Evolutionary conservation across 1,139 yeast species (phyloP), one percentile per base, ranked within the genome.

Genomic region (Debaryomyces udenii): DNA sequence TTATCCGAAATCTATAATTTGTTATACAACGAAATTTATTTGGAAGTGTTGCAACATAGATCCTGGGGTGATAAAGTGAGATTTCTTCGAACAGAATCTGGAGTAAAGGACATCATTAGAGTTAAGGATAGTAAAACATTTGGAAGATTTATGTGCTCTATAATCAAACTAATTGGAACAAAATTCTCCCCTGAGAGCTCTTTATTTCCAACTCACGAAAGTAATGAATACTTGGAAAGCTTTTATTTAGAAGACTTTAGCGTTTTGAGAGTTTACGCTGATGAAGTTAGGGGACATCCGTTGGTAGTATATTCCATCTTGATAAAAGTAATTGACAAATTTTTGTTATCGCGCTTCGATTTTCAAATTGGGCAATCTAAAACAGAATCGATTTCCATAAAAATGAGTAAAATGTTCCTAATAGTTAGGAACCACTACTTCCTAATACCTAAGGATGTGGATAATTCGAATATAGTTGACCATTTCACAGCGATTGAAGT

Each of bases 201-300:
- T 14, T 34, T 34, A 15, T 26, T 23, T 17, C 15, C 37, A 9
- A 6, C 37, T 11, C 23, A 34, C 9, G 37, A 34, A 16, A 17
- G 16, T 15, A 17, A 15, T 7, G 37, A 34, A 11, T 34, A 34
- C 16, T n/a, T 17, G 16, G 34, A 33, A 7, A 32, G 13, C 6
- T 48, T 48, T 41, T 53, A 35, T 35, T 37, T 56, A 9, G 70
- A 66, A 43, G 69, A 64, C 46, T 59, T 55, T 39, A 59, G 59
- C 37, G 41, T 68, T 9, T 38, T 63, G 9, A 46, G 68, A 27
- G 42, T 66, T 4, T 65, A 65, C 39, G 44, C 62, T 9, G 62
- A 61, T 9, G 45, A 49, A 17, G 49, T 53, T 5, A 55, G 49
- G 38, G 70, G 70, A 0, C 60, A 57, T 37, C 57, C 57, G 0